phyloP scores from a whole-genome alignment of 2,329 filamentous ascomycete species.

The Colletotrichum sp. region DNA sequence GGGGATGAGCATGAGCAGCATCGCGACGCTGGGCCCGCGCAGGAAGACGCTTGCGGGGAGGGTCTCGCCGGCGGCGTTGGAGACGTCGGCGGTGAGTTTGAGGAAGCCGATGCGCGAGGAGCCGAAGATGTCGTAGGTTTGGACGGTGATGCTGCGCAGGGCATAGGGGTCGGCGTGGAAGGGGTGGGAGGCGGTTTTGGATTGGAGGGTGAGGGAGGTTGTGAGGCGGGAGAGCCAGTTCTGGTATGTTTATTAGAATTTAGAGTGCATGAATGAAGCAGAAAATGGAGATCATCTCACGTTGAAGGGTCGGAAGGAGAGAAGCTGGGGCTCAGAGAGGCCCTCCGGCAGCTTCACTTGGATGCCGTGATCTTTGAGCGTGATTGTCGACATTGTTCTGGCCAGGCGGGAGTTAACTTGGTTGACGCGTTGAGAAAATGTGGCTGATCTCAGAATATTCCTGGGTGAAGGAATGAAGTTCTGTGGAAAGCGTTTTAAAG shows the following conservation, averaged over 20 bases:
- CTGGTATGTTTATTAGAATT: too few relatives aligned
- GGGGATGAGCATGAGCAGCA: constrained; percentile 62
- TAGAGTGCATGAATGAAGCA: too few relatives aligned
- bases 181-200: constrained; percentile 44
- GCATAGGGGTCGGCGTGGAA: constrained; percentile 60
- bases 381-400: constrained; percentile 45
- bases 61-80: constrained; percentile 50
- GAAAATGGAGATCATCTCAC: too few relatives aligned
- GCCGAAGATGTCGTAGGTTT: constrained; percentile 60
- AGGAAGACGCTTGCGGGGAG: constrained; percentile 63
- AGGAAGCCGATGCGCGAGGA: constrained; percentile 57
- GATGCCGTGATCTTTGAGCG: constrained; percentile 40
- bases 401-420: accelerated
- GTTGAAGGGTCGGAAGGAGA: constrained; percentile 55
- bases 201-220: constrained; percentile 52
- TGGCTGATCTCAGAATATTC: not conserved
- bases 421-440: not conserved
- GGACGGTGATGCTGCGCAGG: constrained; percentile 55
- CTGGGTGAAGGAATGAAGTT: not conserved
- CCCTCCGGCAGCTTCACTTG: constrained; percentile 49
- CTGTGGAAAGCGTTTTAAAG: not conserved
- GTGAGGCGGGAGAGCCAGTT: constrained; percentile 55
- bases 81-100: constrained; percentile 55
- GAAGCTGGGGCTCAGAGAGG: constrained; percentile 49
- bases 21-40: constrained; percentile 64